Percentiles rank a stretch among this genome's conserved stretches.
Conservation (phyloP, 1,284 basidiomycete genomes). For the Apiotrichum porosum region DNA sequence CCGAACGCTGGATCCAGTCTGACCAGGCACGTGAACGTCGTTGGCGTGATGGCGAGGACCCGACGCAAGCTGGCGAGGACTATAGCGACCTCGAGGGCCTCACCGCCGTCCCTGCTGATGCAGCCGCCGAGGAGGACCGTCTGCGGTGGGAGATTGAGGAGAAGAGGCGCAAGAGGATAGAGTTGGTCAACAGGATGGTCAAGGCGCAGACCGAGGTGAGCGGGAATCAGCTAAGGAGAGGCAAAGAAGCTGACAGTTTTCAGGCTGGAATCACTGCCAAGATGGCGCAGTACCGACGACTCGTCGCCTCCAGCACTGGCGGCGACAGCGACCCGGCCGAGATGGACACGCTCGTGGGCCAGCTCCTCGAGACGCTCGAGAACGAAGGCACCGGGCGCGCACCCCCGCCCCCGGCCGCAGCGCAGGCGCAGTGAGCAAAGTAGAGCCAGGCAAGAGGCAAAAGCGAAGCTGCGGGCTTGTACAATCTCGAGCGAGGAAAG, state of each 20-base stretch:
- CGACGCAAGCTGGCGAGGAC: constrained; percentile 34
- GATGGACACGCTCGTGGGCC: constrained; percentile 75
- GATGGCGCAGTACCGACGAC: constrained; percentile 77
- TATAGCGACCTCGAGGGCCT: constrained; percentile 37
- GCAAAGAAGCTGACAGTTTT: constrained; percentile 19
- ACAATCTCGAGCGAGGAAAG: too few relatives aligned
- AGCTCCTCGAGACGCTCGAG: constrained; percentile 52
- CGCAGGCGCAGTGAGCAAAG: neutral
- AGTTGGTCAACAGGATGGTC: constrained; percentile 67
- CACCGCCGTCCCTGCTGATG: constrained; percentile 50
- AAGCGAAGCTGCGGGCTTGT: neutral
- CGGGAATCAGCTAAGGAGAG: too few relatives aligned
- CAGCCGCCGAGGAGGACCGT: constrained; percentile 53
- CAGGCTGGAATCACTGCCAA: constrained; percentile 69
- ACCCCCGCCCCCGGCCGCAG: neutral
- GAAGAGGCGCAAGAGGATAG: constrained; percentile 62
- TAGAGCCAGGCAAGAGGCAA: neutral
- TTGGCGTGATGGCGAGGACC: constrained; percentile 29
- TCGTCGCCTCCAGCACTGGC: constrained; percentile 84
- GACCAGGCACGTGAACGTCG: constrained; percentile 69
- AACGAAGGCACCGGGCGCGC: constrained; percentile 13
- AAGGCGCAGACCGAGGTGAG: constrained; percentile 73
- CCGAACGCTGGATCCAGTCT: constrained; percentile 84
- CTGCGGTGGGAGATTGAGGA: constrained; percentile 62
- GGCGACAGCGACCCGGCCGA: constrained; percentile 69